phyloP scores from a whole-genome alignment of 371 early-diverging fungal species.

The Mucor sp. region DNA sequence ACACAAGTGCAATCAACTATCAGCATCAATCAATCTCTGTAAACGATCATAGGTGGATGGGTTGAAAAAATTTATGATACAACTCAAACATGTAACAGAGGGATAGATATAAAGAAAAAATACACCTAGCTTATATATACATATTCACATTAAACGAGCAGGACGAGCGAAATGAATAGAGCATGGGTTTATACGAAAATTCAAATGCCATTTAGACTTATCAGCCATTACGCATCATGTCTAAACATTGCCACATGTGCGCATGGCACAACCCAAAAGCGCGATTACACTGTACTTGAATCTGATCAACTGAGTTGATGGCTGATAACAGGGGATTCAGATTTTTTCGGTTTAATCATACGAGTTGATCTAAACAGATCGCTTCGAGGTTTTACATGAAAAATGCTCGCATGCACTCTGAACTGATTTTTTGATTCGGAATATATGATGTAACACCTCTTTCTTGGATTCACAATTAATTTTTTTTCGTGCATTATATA shows the following conservation, averaged over 20 bases:
- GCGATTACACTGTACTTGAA: not conserved
- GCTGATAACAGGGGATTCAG: conserved; percentile 27
- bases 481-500: conserved; percentile 12
- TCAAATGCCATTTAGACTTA: not conserved
- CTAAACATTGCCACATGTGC: not conserved
- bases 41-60: not conserved
- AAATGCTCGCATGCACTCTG: conserved; percentile 1
- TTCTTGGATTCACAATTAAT: not conserved
- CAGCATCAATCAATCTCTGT: not conserved
- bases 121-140: not conserved
- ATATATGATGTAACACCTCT: conserved; percentile 14
- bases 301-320: conserved; percentile 13
- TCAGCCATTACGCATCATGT: not conserved
- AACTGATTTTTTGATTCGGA: conserved; percentile 6
- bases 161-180: not conserved
- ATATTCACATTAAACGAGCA: not conserved
- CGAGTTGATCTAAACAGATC: conserved; percentile 23
- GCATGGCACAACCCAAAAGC: not conserved
- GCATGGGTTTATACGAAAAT: not conserved
- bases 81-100: conserved; percentile 1
- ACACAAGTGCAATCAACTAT: not conserved
- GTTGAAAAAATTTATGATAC: not conserved
- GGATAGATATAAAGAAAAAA: not conserved
- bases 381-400: conserved; percentile 5
- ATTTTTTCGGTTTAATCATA: conserved; percentile 20